Conservation (phyloP, 257 asterid species). For the Solanum commersonii region DNA sequence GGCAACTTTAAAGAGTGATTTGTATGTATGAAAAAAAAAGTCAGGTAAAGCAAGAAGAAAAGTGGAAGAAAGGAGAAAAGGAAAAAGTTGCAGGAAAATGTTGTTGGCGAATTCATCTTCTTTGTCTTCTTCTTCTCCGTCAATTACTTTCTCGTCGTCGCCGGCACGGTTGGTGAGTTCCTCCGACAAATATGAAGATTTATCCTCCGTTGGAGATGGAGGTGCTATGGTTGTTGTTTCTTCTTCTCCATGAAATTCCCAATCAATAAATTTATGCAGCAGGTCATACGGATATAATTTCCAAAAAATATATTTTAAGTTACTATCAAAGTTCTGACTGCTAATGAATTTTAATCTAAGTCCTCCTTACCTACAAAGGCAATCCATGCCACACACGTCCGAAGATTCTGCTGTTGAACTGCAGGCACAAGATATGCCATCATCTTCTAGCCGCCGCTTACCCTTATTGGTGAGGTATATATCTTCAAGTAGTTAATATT, state of each 20-base stretch:
- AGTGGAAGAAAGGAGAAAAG: not conserved
- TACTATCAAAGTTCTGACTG: conserved; percentile 2
- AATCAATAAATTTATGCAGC: not conserved
- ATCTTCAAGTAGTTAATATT: conserved; percentile 50
- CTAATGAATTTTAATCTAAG: conserved; percentile 1
- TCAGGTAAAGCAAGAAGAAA: not conserved
- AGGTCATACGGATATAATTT: not conserved
- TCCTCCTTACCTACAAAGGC: conserved; percentile 73
- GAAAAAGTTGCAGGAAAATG: not conserved
- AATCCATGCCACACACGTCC: conserved; percentile 72
- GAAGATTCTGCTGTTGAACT: conserved; percentile 54
- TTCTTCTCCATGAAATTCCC: not conserved
- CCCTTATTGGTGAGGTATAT: conserved; percentile 71
- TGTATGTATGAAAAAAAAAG: not conserved
- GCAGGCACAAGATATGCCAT: conserved; percentile 89
- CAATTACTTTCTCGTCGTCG: not conserved
- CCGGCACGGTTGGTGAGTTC: not conserved
- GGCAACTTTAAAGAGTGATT: not conserved
- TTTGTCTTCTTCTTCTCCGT: not conserved
- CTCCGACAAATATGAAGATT: not conserved
- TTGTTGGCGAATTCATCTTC: not conserved
- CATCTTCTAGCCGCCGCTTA: conserved; percentile 74
- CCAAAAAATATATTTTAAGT: not conserved
- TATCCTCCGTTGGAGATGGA: not conserved
- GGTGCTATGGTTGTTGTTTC: not conserved